phyloP scores from a whole-genome alignment of 1,139 yeast genomes.

The Hansenula lynferdii region DNA sequence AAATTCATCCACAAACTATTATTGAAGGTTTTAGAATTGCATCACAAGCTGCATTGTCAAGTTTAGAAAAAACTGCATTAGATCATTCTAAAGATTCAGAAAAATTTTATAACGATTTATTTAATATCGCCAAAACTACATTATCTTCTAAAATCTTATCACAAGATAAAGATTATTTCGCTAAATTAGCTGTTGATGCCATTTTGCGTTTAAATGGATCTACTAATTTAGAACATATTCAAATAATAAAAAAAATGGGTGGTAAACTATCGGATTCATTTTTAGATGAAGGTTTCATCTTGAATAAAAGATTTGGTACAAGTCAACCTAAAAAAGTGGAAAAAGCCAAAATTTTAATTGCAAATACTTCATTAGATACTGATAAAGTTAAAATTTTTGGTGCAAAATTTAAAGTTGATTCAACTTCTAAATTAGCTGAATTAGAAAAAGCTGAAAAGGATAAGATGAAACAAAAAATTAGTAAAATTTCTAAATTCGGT shows the following conservation, averaged over 20 bases:
- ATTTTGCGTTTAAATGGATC: slow-evolving; percentile 88
- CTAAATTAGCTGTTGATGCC: slow-evolving; percentile 92
- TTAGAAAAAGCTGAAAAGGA: slow-evolving; percentile 93
- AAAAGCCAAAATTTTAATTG: slow-evolving; percentile 84
- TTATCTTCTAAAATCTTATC: slow-evolving; percentile 87
- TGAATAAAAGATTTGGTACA: slow-evolving; percentile 89
- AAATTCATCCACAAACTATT: slow-evolving; percentile 96
- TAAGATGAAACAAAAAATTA: slow-evolving; percentile 88
- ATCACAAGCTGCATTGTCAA: slow-evolving; percentile 72
- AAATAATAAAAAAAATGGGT: slow-evolving; percentile 89
- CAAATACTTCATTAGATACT: slow-evolving; percentile 96
- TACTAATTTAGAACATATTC: slow-evolving; percentile 92
- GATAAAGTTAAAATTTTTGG: slow-evolving; percentile 97
- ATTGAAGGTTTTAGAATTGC: slow-evolving; percentile 96
- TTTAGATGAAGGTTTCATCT: slow-evolving; percentile 91
- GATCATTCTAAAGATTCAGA: slow-evolving; percentile 63
- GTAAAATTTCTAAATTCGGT: slow-evolving; percentile 76
- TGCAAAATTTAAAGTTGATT: slow-evolving; percentile 94
- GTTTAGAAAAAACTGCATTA: slow-evolving; percentile 71
- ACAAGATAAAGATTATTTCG: slow-evolving; percentile 90
- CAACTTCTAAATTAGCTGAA: slow-evolving; percentile 92
- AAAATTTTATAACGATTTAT: slow-evolving; percentile 69
- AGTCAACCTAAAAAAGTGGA: slow-evolving; percentile 85
- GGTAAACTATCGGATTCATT: slow-evolving; percentile 90
- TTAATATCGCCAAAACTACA: slow-evolving; percentile 89